These are phyloP conservation scores for Passalora sequoiae DNA, from an alignment of 2,329 filamentous ascomycete genomes.

Conservation along the genomic window DNA sequence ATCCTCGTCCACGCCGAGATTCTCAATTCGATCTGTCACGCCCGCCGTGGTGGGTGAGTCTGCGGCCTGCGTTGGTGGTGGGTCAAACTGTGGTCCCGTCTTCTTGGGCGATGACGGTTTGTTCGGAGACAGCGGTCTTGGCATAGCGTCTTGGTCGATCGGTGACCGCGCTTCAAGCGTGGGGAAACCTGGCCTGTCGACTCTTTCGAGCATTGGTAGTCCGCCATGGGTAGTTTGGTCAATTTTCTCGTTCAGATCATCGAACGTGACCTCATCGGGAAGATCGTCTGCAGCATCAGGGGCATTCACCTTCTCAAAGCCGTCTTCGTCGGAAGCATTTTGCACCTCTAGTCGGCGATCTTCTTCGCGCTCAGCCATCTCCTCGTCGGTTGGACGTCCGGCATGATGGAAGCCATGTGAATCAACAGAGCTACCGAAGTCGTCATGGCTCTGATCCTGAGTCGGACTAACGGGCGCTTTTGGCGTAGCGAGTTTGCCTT, in stretches of 20 bases:
- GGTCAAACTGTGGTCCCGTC: slow-evolving; percentile 24
- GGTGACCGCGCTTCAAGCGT: slow-evolving; percentile 15
- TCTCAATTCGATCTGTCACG: slow-evolving; percentile 51
- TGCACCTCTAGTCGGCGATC: slow-evolving; percentile 69
- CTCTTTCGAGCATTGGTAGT: slow-evolving; percentile 26
- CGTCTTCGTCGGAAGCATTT: slow-evolving; percentile 80
- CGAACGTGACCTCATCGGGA: slow-evolving; percentile 59
- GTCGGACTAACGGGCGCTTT: slow-evolving; percentile 54
- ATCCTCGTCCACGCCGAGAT: slow-evolving; percentile 57
- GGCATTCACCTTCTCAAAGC: slow-evolving; percentile 79
- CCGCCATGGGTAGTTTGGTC: slow-evolving; percentile 24
- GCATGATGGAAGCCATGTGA: slow-evolving; percentile 50
- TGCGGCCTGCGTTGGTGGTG: slow-evolving; percentile 32
- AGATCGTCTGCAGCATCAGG: slow-evolving; percentile 59
- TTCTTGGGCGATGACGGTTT: slow-evolving; percentile 24
- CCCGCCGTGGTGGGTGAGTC: slow-evolving; percentile 49
- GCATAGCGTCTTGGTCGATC: slow-evolving; percentile 23
- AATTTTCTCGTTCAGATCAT: slow-evolving; percentile 59
- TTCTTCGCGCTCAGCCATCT: slow-evolving; percentile 54
- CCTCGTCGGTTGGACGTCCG: slow-evolving; percentile 39
- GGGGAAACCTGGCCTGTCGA: slow-evolving; percentile 25
- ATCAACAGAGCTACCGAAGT: slow-evolving; percentile 49
- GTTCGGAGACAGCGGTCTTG: slow-evolving; percentile 29
- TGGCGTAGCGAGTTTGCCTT: slow-evolving; percentile 64
- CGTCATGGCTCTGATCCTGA: slow-evolving; percentile 41